Evolutionary conservation across 2,329 filamentous ascomycete genomes (phyloP), one percentile per base, ranked within the genome.

Genomic region (Trichophyton simii): DNA sequence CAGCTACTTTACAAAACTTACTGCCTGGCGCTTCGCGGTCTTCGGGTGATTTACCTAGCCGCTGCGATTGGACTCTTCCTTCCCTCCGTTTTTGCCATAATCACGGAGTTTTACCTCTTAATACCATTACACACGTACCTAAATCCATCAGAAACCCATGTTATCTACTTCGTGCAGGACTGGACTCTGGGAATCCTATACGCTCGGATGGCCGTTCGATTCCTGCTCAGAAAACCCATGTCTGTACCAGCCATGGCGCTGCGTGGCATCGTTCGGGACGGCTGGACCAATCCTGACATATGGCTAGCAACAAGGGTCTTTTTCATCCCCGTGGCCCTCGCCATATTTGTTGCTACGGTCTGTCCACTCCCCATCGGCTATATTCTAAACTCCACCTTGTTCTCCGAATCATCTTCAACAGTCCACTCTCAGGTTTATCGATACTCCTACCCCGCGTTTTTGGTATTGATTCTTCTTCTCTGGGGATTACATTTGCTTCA

Each of bases 171-270:
- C 64, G 86, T 97, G 48, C 92, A 97, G 71, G 87, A 91, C 62
- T 99, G 92, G 91, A 95, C 91, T 0, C 79, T 99, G 0, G 94
- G 94, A 3, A 82, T 99, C 22, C 80, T 99, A 2, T 96, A 96
- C 72, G 81, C 95, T 34, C 91, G 95, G 65, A 84, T 97, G 68
- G 83, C 83, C 0, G 82, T 84, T 15, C 86, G 87, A 44, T 76
- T 90, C 67, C 79, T 91, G 28, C 78, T 87, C 11, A 81, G 86
- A 68, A 81, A 89, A 65, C 83, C 84, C 7, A 81, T 84, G 8
- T 87, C 87, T 8, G 86, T 88, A 3, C 82, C 88, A 0, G 87
- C 90, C 0, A 80, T 84, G 58, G 89, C 91, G 0, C 82, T 95
- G 15, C 83, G 84, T 1, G 87, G 85, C 1, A 84, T 95, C 15